phyloP scores from a whole-genome alignment of 2,329 filamentous ascomycete genomes.

The Cadophora sp. region DNA sequence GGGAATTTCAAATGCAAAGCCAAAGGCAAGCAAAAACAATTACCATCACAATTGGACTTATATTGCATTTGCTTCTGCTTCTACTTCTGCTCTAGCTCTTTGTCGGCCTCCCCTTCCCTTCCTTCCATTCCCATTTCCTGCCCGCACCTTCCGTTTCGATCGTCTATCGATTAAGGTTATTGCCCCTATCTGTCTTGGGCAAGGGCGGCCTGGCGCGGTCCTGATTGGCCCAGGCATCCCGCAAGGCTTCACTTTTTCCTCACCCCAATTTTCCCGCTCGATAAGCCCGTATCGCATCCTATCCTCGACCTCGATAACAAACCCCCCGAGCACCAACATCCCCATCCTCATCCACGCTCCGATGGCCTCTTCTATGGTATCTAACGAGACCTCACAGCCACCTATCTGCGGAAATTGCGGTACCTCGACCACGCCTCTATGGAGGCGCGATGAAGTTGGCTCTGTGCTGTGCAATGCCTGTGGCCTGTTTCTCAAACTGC shows the following conservation, averaged over 20 bases:
- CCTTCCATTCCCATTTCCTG: neutral
- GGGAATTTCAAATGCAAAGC: neutral
- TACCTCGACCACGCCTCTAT: slow-evolving; percentile 94
- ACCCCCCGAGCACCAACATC: slow-evolving; percentile 16
- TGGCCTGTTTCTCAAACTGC: slow-evolving; percentile 95
- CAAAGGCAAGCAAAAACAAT: neutral
- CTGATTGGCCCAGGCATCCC: slow-evolving; percentile 11
- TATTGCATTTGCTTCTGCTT: slow-evolving; percentile 4
- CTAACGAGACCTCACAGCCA: slow-evolving; percentile 72
- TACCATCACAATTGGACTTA: neutral
- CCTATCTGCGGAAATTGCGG: slow-evolving; percentile 90
- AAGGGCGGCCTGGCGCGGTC: neutral
- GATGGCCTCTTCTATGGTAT: slow-evolving; percentile 50
- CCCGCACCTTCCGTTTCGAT: slow-evolving; percentile 8
- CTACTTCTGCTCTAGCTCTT: neutral
- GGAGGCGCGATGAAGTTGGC: slow-evolving; percentile 95
- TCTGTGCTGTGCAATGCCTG: slow-evolving; percentile 98
- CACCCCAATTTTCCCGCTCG: slow-evolving; percentile 15
- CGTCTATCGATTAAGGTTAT: slow-evolving; percentile 21
- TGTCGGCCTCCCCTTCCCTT: neutral
- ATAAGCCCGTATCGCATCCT: slow-evolving; percentile 16
- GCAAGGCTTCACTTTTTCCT: slow-evolving; percentile 15
- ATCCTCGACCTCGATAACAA: slow-evolving; percentile 20
- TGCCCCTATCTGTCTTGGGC: slow-evolving; percentile 22
- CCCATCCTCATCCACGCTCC: slow-evolving; percentile 51